Percentiles rank a stretch among this genome's conserved stretches.
Evolutionary conservation across 345 rosid genomes (phyloP).

Genomic region (Cochlearia excelsa): DNA sequence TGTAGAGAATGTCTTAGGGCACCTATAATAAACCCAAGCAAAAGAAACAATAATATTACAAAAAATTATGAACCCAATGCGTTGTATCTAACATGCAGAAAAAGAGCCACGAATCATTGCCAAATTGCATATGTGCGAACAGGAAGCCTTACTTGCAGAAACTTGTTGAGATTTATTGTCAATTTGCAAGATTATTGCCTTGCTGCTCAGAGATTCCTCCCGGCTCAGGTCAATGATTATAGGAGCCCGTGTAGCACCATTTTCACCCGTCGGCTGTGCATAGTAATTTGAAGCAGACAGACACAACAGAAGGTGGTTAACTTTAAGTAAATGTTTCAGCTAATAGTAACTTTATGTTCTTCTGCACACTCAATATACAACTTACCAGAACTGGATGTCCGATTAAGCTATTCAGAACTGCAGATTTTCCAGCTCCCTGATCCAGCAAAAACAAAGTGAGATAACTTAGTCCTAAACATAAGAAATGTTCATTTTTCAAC

Average conservation of each 20-base stretch:
- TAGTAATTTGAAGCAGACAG: constrained; percentile 7
- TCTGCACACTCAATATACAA: constrained; percentile 10
- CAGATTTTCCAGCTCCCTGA: constrained; percentile 97
- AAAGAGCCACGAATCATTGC: background rate
- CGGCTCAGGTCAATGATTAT: constrained; percentile 67
- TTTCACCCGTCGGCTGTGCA: constrained; percentile 91
- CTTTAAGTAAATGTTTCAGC: constrained; percentile 2
- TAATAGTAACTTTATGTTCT: constrained; percentile 3
- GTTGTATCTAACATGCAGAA: constrained; percentile 9
- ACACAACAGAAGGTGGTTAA: constrained; percentile 7
- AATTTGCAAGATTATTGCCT: constrained; percentile 77
- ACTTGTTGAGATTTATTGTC: constrained; percentile 86
- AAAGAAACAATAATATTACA: constrained; percentile 4
- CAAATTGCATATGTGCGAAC: constrained; percentile 10
- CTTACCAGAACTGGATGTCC: constrained; percentile 94
- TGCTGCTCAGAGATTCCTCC: constrained; percentile 78
- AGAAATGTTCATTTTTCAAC: background rate
- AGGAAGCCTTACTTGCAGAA: constrained; percentile 70
- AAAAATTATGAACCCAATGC: background rate
- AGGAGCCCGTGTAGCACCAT: constrained; percentile 95
- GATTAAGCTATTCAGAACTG: constrained; percentile 81
- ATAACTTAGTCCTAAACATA: constrained; percentile 2
- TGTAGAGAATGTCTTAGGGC: constrained; percentile 89
- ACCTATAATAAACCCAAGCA: constrained; percentile 45
- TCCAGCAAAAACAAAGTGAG: constrained; percentile 21